Evolutionary conservation across 1,139 yeast genomes (phyloP), one percentile per base, ranked within the genome.

Genomic region (Zhuliangozyma parablackwelliae): DNA sequence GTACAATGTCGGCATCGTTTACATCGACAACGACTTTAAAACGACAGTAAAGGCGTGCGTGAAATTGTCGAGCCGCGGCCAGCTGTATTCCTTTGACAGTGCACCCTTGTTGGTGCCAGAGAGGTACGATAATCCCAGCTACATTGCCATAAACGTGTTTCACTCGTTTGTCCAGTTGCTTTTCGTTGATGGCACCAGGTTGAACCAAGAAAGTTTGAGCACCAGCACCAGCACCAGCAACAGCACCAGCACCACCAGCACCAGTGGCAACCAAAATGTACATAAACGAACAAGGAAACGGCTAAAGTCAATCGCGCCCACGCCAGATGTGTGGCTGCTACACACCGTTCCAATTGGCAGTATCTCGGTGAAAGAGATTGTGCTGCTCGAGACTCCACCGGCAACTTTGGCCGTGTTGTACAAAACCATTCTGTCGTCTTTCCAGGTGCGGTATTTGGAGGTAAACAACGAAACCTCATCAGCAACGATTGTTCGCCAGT

Each of bases 341-440:
- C 40, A 41, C 8, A 41, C 59, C 1, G 29, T 48, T 8, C 39
- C 58, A 2, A 47, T 65, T 6, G 74, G 74, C 1, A 55, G 54
- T 12, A 46, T 65, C 10, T 54, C 53, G 10, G 53, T 66, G 0
- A 51, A 53, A 34, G 57, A 57, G 38, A 46, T 65, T 37, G 50
- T 48, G 2, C 31, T 46, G 5, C 34, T 51, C 9, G 28, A 35
- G 1, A 32, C 33, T 3, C 37, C 36, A 2, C 32, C 32, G 2
- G 36, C 41, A 10, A 31, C 44, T 3, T 25, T 68, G 10, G 68
- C 69, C 0, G 44, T 67, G 1, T 44, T 67, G 11, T 67, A 65
- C 43, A 50, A 72, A 26, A 73, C 67, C 37, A 58, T 59, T 32
- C 59, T 61, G 32, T 63, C 58, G 42, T 51, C 54, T 30, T 59